phyloP scores from a whole-genome alignment of 1,139 yeast genomes.

The Zygosaccharomyces sapae region DNA sequence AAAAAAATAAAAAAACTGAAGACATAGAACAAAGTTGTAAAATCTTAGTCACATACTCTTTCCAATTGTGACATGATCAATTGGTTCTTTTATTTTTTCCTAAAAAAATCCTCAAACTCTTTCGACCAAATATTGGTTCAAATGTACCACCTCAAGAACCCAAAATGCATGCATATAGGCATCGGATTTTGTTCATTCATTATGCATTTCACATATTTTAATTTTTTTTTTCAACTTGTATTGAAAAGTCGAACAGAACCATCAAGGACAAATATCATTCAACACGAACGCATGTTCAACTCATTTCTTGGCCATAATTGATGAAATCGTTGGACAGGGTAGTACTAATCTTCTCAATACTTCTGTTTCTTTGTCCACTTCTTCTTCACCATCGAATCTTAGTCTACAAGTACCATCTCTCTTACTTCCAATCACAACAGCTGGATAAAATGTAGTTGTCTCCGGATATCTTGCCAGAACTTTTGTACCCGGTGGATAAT shows the following conservation, averaged over 20 bases:
- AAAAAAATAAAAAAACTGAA: not conserved
- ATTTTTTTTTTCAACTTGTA: not conserved
- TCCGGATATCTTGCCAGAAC: conserved; percentile 96
- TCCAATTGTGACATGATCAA: conserved; percentile 5
- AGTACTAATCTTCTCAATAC: conserved; percentile 80
- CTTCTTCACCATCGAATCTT: conserved; percentile 95
- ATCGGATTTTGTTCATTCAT: conserved; percentile 7
- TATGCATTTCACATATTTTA: conserved; percentile 8
- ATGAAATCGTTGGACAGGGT: conserved; percentile 52
- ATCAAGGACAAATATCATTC: conserved; percentile 1
- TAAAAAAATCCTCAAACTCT: not conserved
- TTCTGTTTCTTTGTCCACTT: conserved; percentile 91
- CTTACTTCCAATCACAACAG: conserved; percentile 77
- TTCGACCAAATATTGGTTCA: not conserved
- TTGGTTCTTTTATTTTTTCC: not conserved
- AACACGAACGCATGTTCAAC: conserved; percentile 7
- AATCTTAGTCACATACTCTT: conserved; percentile 4
- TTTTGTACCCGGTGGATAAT: conserved; percentile 69
- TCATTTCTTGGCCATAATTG: conserved; percentile 23
- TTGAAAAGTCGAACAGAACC: not conserved
- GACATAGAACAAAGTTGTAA: not conserved
- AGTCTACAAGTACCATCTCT: conserved; percentile 74
- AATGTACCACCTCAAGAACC: conserved; percentile 1
- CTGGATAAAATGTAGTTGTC: conserved; percentile 94
- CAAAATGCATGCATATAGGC: not conserved